A percentile compares a stretch with the other conserved stretches of the same genome.
phyloP scores from a whole-genome alignment of 306 rosid genomes.

The Dryas octopetala region DNA sequence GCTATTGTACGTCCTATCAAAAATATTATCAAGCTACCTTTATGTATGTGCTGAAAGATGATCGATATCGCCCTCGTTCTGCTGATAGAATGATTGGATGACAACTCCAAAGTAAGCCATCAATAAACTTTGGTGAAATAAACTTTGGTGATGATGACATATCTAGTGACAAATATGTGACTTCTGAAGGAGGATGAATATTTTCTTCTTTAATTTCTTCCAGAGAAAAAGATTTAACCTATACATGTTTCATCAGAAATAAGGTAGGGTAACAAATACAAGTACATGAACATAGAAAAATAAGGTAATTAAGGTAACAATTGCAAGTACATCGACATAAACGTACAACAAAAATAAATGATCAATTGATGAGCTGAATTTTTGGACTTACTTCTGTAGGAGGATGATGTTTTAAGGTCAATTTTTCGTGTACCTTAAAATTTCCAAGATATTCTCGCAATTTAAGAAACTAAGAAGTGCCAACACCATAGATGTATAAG shows the following conservation, averaged over 20 bases:
- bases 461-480: neutral
- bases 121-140: neutral
- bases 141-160: too few relatives aligned
- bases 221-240: too few relatives aligned
- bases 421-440: neutral
- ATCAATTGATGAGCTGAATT: too few relatives aligned
- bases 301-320: neutral
- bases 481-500: neutral
- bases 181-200: neutral
- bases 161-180: too few relatives aligned
- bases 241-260: too few relatives aligned
- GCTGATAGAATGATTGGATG: slow-evolving; percentile 12
- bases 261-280: too few relatives aligned
- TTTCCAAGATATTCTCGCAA: slow-evolving; percentile 3
- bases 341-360: too few relatives aligned
- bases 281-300: neutral
- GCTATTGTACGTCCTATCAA: too few relatives aligned
- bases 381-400: neutral
- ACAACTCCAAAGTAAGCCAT: slow-evolving; percentile 27
- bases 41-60: too few relatives aligned
- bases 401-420: neutral
- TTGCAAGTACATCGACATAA: too few relatives aligned
- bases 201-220: slow-evolving; percentile 1
- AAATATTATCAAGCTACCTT: too few relatives aligned
- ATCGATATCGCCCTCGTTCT: too few relatives aligned